Conservation (phyloP, 2,329 filamentous ascomycete species). For the Botrytis fragariae region DNA sequence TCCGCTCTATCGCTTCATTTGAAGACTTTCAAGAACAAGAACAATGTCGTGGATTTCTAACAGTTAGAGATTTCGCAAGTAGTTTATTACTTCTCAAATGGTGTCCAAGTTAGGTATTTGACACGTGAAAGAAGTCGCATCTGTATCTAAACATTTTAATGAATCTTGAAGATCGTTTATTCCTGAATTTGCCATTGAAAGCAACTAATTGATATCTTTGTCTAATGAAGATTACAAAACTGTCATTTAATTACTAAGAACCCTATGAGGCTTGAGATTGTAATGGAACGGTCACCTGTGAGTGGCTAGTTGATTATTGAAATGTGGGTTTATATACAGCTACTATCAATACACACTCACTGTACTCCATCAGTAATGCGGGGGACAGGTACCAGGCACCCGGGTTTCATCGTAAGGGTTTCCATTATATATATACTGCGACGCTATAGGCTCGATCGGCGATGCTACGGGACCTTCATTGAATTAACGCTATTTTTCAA, state of each 20-base stretch:
- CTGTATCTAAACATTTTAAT: neutral
- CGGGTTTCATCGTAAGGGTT: neutral
- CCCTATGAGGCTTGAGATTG: too few species aligned
- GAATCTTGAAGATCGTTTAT: neutral
- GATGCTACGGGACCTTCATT: neutral
- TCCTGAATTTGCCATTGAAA: neutral
- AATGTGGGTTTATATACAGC: neutral
- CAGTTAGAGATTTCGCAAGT: neutral
- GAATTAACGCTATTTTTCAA: neutral
- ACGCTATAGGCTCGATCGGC: neutral
- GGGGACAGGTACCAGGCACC: too few species aligned
- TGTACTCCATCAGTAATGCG: neutral
- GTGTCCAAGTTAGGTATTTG: neutral
- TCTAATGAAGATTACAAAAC: neutral
- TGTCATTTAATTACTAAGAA: too few species aligned
- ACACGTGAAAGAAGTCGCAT: neutral
- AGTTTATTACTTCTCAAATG: neutral
- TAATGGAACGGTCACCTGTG: neutral
- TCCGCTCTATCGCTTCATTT: neutral
- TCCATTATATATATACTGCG: neutral
- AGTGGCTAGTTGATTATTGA: neutral
- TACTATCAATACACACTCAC: neutral
- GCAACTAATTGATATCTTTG: neutral
- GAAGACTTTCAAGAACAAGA: rapidly evolving
- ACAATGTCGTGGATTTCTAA: neutral